Evolutionary conservation across 2,329 filamentous ascomycete species (phyloP), one percentile per base, ranked within the genome.

Genomic region (Cladosporium sp.): DNA sequence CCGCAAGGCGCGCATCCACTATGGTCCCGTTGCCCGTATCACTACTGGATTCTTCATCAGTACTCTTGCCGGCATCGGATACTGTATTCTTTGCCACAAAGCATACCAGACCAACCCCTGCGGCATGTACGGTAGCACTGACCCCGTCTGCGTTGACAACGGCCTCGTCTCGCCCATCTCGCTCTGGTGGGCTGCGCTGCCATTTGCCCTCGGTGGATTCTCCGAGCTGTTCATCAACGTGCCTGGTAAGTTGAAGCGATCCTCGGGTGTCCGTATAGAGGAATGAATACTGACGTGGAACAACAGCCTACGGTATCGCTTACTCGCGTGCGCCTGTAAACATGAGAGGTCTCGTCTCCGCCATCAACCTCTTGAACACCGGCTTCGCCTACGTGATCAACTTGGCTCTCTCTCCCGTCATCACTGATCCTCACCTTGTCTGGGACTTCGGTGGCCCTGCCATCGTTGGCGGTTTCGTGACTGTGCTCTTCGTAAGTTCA

Each of bases 21-120:
- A 81, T 68, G 74, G 71, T 12, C 84, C 84, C n/a, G 80, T 87
- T 61, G 83, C 85, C 28, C 80, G 80, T 71, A 82, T 87, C 71
- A 72, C 70, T 57, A 72, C 71, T 26, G 84, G 84, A 49, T 80
- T 86, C 66, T 71, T 76, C 52, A 71, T 87, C 70, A 84, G 84
- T 2, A 79, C 80, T 1, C 64, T 86, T 18, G 80, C 80, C 51
- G 81, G 83, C 49, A 66, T 74, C 12, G 70, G 70, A 44, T 76
- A 75, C 59, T 76, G 79, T 1, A 71, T 83, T 26, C 72, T 83
- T 1, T 81, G 84, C 67, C 78, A 77, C 70, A 76, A 79, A 32
- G 76, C 83, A n/a, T 85, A 85, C 76, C 70, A 80, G 62, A 76
- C 76, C 1, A 79, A 77, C 4, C 81, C 82, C 0, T 83, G 82